Evolutionary conservation across 805 yeast species (phyloP), one percentile per base, ranked within the genome.

Genomic region (Starmerella etchellsii): DNA sequence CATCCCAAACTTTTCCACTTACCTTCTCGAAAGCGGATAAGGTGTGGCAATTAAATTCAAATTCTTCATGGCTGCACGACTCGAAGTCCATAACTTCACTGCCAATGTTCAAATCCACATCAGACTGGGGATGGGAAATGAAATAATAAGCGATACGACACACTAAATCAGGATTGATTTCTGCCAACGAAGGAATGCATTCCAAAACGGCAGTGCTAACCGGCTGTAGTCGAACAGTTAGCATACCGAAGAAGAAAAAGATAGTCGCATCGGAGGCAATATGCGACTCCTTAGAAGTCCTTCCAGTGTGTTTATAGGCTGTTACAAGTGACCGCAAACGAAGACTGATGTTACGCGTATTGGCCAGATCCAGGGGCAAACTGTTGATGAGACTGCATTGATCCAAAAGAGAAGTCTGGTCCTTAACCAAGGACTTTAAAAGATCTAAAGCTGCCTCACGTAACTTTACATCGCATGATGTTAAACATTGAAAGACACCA

Each of bases 191-290:
- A 1, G 76, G 72, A 4, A 82, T 54, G 3, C 71, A 68, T 45
- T 78, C 88, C 40, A 68, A 62, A 2, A 81, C 80, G 4, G 80
- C 84, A 16, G 73, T 70, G 94, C 95, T 85, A 13, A 80, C 69
- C 1, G 97, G 97, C 41, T 83, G 80, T 51, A 88, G 84, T 43
- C 73, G 71, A 26, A 76, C 76, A 3, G 83, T 67, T 32, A 87
- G 60, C 44, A 81, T 67, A 26, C 97, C 97, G 49, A 80, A 69
- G 29, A 75, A 40, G 51, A 68, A 74, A 19, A 65, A 66, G 29
- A 71, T 63, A 25, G 72, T 65, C 14, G 68, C 52, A n/a, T 44
- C 30, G 28, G 54, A 54, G 2, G 50, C 38, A 24, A 49, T 41
- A 11, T 24, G 29, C 44, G 47, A 59, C 10, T 49, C 49, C 22